Evolutionary conservation across 2,329 filamentous ascomycete genomes (phyloP).

Genomic region (Neonectria sp.): DNA sequence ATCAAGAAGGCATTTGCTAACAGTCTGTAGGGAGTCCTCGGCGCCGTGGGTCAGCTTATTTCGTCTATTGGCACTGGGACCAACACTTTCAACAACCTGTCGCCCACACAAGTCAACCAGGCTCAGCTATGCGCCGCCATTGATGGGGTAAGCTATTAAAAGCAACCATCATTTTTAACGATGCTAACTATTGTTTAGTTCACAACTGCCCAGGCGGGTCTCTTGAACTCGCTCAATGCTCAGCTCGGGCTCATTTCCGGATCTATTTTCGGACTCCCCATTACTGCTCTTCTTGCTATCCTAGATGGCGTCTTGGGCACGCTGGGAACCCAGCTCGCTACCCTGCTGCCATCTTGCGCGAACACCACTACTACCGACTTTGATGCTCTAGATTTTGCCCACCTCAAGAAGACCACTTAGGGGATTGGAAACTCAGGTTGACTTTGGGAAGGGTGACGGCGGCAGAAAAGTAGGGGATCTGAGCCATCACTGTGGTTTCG

Average conservation of each 20-base stretch:
- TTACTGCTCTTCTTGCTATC: not conserved
- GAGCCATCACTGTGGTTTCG: too few relatives aligned
- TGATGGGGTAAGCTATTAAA: not conserved
- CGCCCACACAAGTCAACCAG: not conserved
- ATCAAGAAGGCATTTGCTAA: not conserved
- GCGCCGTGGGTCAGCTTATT: not conserved
- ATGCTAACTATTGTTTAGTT: not conserved
- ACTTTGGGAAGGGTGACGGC: too few relatives aligned
- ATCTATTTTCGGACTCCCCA: not conserved
- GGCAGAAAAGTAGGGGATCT: too few relatives aligned
- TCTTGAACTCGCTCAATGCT: slow-evolving; percentile 1
- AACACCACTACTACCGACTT: not conserved
- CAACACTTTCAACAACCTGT: not conserved
- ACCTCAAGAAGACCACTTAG: not conserved
- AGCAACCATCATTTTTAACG: not conserved
- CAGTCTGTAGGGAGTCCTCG: not conserved
- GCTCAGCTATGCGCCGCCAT: not conserved
- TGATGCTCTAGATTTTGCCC: not conserved
- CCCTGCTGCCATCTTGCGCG: not conserved
- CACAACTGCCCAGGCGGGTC: not conserved
- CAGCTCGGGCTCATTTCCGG: not conserved
- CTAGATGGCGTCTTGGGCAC: not conserved
- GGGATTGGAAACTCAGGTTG: too few relatives aligned
- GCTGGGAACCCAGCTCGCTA: not conserved
- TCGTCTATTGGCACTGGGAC: not conserved